Evolutionary conservation across 257 asterid species (phyloP).

Genomic region (Vinca minor): DNA sequence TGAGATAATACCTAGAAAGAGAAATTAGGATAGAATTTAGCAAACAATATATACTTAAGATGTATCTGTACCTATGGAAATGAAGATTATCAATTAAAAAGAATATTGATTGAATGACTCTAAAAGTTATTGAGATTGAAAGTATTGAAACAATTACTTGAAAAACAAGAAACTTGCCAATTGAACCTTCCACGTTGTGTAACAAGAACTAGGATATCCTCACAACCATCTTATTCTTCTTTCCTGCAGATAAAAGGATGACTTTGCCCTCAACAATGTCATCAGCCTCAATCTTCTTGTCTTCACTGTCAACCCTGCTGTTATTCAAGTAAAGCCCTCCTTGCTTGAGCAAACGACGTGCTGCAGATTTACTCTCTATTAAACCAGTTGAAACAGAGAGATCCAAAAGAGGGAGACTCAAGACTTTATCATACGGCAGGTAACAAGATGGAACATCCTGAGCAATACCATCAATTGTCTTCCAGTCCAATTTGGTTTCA

Average conservation of each 20-base stretch:
- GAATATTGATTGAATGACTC: neutral
- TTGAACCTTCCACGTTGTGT: neutral
- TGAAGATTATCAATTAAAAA: neutral
- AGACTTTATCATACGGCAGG: conserved; percentile 41
- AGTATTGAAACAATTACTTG: neutral
- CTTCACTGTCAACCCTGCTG: conserved; percentile 61
- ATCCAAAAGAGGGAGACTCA: conserved; percentile 52
- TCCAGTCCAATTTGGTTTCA: conserved; percentile 52
- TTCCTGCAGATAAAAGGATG: conserved; percentile 81
- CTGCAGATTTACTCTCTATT: conserved; percentile 87
- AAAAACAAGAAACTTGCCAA: neutral
- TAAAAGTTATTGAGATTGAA: neutral
- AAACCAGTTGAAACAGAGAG: conserved; percentile 58
- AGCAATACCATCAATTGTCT: conserved; percentile 61
- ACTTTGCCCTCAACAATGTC: conserved; percentile 75
- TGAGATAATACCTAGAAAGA: neutral
- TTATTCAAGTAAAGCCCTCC: conserved; percentile 91
- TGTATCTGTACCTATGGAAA: neutral
- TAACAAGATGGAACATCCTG: conserved; percentile 70
- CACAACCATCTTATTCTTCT: conserved; percentile 90
- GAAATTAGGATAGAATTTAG: neutral
- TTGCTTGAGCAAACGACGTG: conserved; percentile 75
- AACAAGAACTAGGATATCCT: conserved; percentile 39
- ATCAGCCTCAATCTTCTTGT: conserved; percentile 58
- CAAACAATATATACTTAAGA: too few relatives aligned